These are phyloP conservation scores for Naganishia cerealis DNA, from an alignment of 1,284 basidiomycete species.

Conservation along the genomic window DNA sequence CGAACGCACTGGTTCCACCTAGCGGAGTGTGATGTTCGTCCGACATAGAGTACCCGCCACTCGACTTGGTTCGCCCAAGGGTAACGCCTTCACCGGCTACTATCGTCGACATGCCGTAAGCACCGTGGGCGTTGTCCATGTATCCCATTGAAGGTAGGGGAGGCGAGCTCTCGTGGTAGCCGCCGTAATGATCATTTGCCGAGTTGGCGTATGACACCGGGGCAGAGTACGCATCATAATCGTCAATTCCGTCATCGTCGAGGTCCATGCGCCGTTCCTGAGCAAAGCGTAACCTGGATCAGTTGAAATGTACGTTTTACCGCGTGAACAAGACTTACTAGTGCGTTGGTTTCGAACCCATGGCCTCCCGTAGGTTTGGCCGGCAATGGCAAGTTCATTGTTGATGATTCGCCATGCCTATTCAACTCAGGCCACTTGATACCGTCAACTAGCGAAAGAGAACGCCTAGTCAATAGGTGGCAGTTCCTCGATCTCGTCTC, in stretches of 20 bases:
- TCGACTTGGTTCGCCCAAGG: conserved; percentile 10
- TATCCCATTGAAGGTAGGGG: conserved; percentile 16
- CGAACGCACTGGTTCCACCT: conserved; percentile 33
- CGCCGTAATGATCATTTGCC: conserved; percentile 13
- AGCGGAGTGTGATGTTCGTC: conserved; percentile 20
- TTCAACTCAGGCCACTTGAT: conserved; percentile 55
- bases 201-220: conserved; percentile 29
- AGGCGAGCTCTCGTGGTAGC: conserved; percentile 18
- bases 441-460: conserved; percentile 38
- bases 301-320: neutral
- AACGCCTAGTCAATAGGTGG: neutral
- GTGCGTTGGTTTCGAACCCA: conserved; percentile 47
- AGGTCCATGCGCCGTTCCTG: conserved; percentile 42
- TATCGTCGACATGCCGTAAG: conserved; percentile 11
- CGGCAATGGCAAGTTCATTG: conserved; percentile 50
- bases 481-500: neutral
- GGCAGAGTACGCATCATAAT: conserved; percentile 32
- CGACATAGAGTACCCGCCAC: neutral
- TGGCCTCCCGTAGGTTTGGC: conserved; percentile 49
- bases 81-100: conserved; percentile 24
- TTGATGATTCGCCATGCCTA: conserved; percentile 49
- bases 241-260: conserved; percentile 31
- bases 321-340: conserved; percentile 37
- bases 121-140: conserved; percentile 15
- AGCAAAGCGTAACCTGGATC: conserved; percentile 22